Evolutionary conservation across 441 rosid genomes (phyloP).

Genomic region (Corymbia calophylla): DNA sequence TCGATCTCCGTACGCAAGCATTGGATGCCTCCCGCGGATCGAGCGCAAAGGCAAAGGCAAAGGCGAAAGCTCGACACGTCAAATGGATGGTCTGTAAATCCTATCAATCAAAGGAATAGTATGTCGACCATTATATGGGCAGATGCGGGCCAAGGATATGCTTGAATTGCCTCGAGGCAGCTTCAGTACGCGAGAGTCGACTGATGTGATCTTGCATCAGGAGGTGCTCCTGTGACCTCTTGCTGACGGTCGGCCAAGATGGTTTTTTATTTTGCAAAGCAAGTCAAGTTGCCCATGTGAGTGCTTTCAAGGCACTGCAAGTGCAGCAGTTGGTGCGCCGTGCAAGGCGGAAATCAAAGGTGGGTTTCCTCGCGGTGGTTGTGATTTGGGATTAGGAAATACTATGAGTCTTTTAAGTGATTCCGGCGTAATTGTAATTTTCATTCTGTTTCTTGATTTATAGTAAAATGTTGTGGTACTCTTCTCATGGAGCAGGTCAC

Average conservation of each 20-base stretch:
- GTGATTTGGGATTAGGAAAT: not conserved
- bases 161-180: not conserved
- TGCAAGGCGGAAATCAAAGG: not conserved
- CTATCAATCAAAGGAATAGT: not conserved
- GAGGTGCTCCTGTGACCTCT: not conserved
- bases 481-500: too few relatives aligned
- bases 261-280: not conserved
- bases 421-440: not conserved
- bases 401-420: not conserved
- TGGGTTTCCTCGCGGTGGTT: too few relatives aligned
- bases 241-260: not conserved
- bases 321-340: not conserved
- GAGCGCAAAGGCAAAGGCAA: not conserved
- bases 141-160: not conserved
- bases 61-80: not conserved
- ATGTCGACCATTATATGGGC: not conserved
- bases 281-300: not conserved
- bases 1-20: too few relatives aligned
- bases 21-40: not conserved
- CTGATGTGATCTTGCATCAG: not conserved
- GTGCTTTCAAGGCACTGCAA: not conserved
- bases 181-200: not conserved
- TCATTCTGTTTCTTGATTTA: not conserved
- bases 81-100: not conserved
- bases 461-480: not conserved